Conservation (phyloP, 192 early-diverging fungal species). For the Mortierella alpina region DNA sequence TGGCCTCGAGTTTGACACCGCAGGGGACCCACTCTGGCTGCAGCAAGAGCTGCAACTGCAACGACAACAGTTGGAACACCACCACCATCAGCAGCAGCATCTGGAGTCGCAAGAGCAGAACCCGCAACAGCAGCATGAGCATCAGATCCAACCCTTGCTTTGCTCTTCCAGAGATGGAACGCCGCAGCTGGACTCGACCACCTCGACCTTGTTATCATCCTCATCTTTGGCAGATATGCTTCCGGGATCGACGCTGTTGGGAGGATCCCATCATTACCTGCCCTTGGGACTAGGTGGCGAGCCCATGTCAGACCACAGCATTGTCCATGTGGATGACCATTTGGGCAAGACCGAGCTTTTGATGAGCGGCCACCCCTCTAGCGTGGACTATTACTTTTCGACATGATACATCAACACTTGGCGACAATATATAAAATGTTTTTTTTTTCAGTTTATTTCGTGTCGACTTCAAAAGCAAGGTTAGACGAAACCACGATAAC, state of each 20-base stretch:
- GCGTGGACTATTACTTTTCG: too few relatives aligned
- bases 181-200: constrained; percentile 21
- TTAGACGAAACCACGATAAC: neutral
- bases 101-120: neutral
- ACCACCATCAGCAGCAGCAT: constrained; percentile 10
- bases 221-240: constrained; percentile 22
- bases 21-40: constrained; percentile 17
- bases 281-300: constrained; percentile 32
- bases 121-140: neutral
- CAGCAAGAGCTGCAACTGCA: constrained; percentile 30
- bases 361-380: too few relatives aligned
- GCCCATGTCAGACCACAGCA: too few relatives aligned
- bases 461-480: too few relatives aligned
- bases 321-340: too few relatives aligned
- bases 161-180: constrained; percentile 27
- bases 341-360: too few relatives aligned
- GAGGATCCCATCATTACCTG: constrained; percentile 18
- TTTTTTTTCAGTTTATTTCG: too few relatives aligned
- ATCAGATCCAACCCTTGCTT: neutral
- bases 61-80: constrained; percentile 7
- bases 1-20: constrained; percentile 26
- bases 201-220: constrained; percentile 13
- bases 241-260: neutral
- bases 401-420: too few relatives aligned
- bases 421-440: too few relatives aligned